Evolutionary conservation across 805 yeast genomes (phyloP), one percentile per base, ranked within the genome.

Genomic region (Kregervanrija pseudodelftensis): DNA sequence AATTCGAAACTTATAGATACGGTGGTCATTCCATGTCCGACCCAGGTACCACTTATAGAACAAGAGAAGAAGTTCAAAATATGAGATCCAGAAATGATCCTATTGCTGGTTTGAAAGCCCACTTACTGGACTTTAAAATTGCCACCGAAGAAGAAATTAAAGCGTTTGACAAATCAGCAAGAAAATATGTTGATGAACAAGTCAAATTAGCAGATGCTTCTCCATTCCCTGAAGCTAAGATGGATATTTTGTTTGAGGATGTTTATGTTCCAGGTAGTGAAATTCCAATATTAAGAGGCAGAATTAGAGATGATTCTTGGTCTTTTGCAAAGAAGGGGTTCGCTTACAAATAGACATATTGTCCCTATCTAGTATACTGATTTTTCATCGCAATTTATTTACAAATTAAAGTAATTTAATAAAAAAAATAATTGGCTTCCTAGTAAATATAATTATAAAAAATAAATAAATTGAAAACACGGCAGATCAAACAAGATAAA

Each of bases 1-100:
- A 93, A 77, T 93, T 85, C 72, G 97, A 90, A 76, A 93, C 99
- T 59, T 93, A 93, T 76, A 85, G 99, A 79, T 93, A 93, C 69
- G 98, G 98, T 76, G 99, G 99, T 69, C 99, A 93, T 81, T 93
- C 99, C 58, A 93, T 93, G 98, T 91, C 98, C 57, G 99, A 93
- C 73, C 99, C 99, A 63, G 99, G 99, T 79, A 93, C 99, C 69
- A 93, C 99, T 56, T 93, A 93, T 83, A 85, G 99, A 81, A 93
- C 99, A 65, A 90, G 99, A 77, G 99, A 93, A 74, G 99, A 93
- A 76, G 93, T 93, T 58, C 97, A 90, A 75, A 91, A 91, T 76
- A 90, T 93, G 97, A 86, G 99, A 77, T 88, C 98, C 37, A 85
- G 88, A 77, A 89, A 85, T 68, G 99, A 93, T 69, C 97, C 98